Conservation (phyloP, 2,329 filamentous ascomycete genomes). For the Fusarium brevicatenulatum region DNA sequence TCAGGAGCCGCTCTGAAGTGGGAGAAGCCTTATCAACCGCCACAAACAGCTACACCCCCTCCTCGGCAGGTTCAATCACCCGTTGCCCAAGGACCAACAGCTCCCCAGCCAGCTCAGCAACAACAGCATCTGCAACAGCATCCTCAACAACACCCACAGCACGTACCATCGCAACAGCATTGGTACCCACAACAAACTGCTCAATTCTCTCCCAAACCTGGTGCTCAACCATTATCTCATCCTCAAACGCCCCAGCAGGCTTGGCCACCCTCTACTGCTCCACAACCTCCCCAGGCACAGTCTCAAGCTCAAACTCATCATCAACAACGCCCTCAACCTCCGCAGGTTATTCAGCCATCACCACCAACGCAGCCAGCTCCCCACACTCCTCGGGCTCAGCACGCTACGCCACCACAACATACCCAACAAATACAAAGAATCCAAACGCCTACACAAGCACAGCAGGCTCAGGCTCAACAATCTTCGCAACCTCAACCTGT, state of each 20-base stretch:
- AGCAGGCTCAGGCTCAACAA: constrained; percentile 22
- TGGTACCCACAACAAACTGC: constrained; percentile 38
- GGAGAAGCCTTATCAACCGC: constrained; percentile 56
- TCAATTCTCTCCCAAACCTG: constrained; percentile 35
- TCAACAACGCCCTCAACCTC: constrained; percentile 31
- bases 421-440: constrained; percentile 34
- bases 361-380: constrained; percentile 27
- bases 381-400: constrained; percentile 35
- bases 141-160: constrained; percentile 25
- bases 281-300: constrained; percentile 37
- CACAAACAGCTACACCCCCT: constrained; percentile 39
- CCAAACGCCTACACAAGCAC: constrained; percentile 23
- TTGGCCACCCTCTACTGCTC: constrained; percentile 33
- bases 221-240: constrained; percentile 38
- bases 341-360: constrained; percentile 19
- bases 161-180: constrained; percentile 30
- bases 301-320: constrained; percentile 26
- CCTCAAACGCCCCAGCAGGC: constrained; percentile 36
- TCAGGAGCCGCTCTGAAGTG: constrained; percentile 50
- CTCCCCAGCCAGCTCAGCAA: constrained; percentile 33
- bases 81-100: constrained; percentile 35
- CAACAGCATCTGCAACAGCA: constrained; percentile 30
- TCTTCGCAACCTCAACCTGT: constrained; percentile 33
- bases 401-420: constrained; percentile 32
- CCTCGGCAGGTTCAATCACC: constrained; percentile 43